A percentile compares a stretch with the other conserved stretches of the same genome.
Conservation (phyloP, 2,329 filamentous ascomycete genomes). For the Allantophomopsis cytisporea region DNA sequence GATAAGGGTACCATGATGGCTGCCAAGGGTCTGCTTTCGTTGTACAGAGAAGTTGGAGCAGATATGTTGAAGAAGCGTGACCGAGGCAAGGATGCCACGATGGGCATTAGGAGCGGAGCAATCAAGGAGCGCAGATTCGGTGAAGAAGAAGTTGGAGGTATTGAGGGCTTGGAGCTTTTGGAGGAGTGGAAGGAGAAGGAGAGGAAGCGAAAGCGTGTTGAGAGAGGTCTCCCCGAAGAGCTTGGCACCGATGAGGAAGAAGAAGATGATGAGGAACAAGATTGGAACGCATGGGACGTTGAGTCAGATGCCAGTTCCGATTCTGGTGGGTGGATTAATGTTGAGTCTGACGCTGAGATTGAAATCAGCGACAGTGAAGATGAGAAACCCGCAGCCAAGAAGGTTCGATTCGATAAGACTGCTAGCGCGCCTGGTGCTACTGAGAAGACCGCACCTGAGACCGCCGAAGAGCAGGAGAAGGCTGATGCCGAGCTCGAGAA, state of each 20-base stretch:
- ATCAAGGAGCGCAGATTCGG: conserved; percentile 69
- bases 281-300: conserved; percentile 47
- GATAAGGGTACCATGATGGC: conserved; percentile 99
- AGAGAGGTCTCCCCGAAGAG: conserved; percentile 52
- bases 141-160: conserved; percentile 65
- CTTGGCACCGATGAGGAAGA: conserved; percentile 46
- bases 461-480: conserved; percentile 26
- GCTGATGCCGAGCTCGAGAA: conserved; percentile 24
- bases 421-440: conserved; percentile 15
- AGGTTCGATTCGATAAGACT: conserved; percentile 32
- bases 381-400: conserved; percentile 55
- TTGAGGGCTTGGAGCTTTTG: conserved; percentile 84
- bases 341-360: conserved; percentile 72
- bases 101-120: conserved; percentile 66
- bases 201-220: conserved; percentile 56
- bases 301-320: conserved; percentile 45
- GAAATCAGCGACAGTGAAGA: conserved; percentile 62
- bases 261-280: conserved; percentile 43
- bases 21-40: conserved; percentile 75
- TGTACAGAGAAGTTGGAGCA: conserved; percentile 85
- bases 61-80: conserved; percentile 83
- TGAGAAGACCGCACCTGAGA: conserved; percentile 13
- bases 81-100: conserved; percentile 79
- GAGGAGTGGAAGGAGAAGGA: conserved; percentile 93
- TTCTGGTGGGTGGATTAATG: conserved; percentile 87